These are phyloP conservation scores for Nakazawaea laoshanensis DNA, from an alignment of 805 yeast species.

Conservation along the genomic window DNA sequence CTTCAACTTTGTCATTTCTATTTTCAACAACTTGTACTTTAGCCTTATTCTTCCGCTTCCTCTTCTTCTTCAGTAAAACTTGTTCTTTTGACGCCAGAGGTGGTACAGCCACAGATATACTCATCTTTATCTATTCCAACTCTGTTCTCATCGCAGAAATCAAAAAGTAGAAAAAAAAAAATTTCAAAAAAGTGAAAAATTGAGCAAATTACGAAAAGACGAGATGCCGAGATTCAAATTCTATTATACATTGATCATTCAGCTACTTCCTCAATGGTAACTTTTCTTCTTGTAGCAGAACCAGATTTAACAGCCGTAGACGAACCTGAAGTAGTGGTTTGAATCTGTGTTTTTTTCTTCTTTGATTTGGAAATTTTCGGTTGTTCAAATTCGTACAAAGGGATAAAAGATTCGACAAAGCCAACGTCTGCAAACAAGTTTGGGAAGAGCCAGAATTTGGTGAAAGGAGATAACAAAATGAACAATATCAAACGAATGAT, in stretches of 20 bases:
- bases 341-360: not conserved
- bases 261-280: conserved; percentile 22
- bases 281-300: conserved; percentile 17
- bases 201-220: no score
- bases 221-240: no score
- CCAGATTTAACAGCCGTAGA: conserved; percentile 7
- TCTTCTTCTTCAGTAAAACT: conserved; percentile 4
- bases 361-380: conserved; percentile 1
- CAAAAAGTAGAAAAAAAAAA: no score
- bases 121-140: no score
- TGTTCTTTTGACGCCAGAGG: no score
- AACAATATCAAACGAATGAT: conserved; percentile 70
- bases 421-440: conserved; percentile 95
- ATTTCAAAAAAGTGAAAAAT: no score
- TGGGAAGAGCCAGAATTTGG: conserved; percentile 89
- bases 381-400: conserved; percentile 72
- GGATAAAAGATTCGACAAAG: conserved; percentile 83
- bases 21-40: not conserved
- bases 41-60: conserved; percentile 3
- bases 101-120: no score
- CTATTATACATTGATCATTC: no score
- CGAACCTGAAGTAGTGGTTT: not conserved
- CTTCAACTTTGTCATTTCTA: no score
- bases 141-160: no score
- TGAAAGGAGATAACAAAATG: conserved; percentile 50